phyloP scores from a whole-genome alignment of 805 yeast genomes.

The Sungouiella thailandica region DNA sequence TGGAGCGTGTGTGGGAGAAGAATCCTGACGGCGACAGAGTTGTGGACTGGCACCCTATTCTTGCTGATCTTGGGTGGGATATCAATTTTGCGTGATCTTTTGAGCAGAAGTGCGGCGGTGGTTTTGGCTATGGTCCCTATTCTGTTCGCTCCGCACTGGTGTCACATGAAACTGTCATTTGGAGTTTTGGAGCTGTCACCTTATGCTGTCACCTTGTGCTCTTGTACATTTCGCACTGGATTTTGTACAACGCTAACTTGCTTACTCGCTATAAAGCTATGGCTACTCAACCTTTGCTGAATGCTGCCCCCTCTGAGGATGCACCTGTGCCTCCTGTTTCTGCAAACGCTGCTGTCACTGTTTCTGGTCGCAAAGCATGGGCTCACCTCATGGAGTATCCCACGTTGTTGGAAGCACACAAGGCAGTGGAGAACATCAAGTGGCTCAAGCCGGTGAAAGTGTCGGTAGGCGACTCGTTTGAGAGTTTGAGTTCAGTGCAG shows the following conservation, averaged over 20 bases:
- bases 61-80: constrained; percentile 70
- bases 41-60: constrained; percentile 70
- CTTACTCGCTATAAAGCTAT: no score
- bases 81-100: constrained; percentile 60
- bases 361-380: constrained; percentile 1
- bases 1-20: constrained; percentile 45
- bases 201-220: no score
- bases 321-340: no score
- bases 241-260: no score
- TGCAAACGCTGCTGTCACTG: no score
- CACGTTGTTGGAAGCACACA: not conserved
- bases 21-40: constrained; percentile 51
- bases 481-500: not conserved
- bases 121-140: no score
- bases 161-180: not conserved
- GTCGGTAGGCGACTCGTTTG: constrained; percentile 1
- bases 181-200: no score
- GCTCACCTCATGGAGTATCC: constrained; percentile 4
- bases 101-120: no score
- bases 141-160: no score
- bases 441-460: not conserved
- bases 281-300: no score
- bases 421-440: not conserved
- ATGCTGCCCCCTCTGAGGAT: no score
- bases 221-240: no score